These are phyloP conservation scores for Coemansia guatemalensis DNA, from an alignment of 192 early-diverging fungal genomes.

Conservation along the genomic window DNA sequence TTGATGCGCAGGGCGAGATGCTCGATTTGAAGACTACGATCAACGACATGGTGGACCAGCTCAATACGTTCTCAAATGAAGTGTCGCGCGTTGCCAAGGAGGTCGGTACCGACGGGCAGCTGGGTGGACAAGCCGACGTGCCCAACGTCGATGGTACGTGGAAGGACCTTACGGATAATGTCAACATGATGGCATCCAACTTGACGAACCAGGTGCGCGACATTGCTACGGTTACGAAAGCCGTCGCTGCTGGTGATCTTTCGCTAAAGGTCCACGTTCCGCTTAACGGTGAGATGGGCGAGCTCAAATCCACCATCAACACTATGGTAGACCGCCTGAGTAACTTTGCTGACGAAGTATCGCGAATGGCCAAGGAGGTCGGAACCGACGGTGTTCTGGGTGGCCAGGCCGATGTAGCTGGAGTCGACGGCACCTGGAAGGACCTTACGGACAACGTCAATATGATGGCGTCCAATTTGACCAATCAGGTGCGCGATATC, in stretches of 20 bases:
- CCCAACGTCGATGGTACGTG: slow-evolving; percentile 59
- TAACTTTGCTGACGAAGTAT: slow-evolving; percentile 62
- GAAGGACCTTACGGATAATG: slow-evolving; percentile 56
- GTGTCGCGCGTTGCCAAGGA: slow-evolving; percentile 69
- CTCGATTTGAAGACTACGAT: slow-evolving; percentile 56
- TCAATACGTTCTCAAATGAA: slow-evolving; percentile 52
- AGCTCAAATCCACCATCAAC: slow-evolving; percentile 61
- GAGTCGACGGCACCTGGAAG: slow-evolving; percentile 65
- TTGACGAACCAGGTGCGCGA: not conserved
- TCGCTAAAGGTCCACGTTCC: slow-evolving; percentile 56
- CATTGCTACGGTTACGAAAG: slow-evolving; percentile 26
- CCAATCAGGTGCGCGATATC: slow-evolving; percentile 59
- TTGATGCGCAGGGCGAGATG: slow-evolving; percentile 60
- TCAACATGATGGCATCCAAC: slow-evolving; percentile 50
- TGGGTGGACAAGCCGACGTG: slow-evolving; percentile 66
- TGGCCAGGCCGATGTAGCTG: slow-evolving; percentile 59
- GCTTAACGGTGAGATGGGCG: slow-evolving; percentile 59
- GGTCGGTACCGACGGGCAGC: slow-evolving; percentile 65
- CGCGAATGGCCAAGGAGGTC: slow-evolving; percentile 63
- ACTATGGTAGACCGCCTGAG: slow-evolving; percentile 63
- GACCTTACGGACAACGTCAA: slow-evolving; percentile 64
- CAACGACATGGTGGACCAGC: slow-evolving; percentile 58
- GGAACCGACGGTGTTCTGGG: slow-evolving; percentile 66
- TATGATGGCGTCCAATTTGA: slow-evolving; percentile 62
- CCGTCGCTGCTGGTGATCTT: slow-evolving; percentile 27